Conservation (phyloP, 306 rosid species). For the Acacia melanoxylon region DNA sequence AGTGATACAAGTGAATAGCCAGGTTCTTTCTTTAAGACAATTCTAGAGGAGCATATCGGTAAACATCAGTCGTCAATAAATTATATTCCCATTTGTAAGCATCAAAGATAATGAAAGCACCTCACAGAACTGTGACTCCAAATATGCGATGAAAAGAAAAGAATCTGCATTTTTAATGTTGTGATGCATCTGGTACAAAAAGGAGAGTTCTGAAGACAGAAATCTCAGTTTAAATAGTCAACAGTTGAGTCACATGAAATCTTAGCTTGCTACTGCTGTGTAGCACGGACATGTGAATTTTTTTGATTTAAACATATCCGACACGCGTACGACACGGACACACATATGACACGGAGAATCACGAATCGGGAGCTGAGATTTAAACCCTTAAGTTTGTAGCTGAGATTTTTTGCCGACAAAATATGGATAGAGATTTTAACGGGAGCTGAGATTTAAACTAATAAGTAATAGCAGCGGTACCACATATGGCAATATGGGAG, state of each 20-base stretch:
- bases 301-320: too few relatives aligned
- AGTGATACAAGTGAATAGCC: not conserved
- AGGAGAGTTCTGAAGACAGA: constrained; percentile 43
- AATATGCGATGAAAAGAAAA: constrained; percentile 40
- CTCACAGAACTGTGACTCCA: constrained; percentile 50
- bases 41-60: not conserved
- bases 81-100: not conserved
- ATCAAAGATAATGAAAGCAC: constrained; percentile 52
- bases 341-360: too few relatives aligned
- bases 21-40: not conserved
- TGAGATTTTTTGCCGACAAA: too few relatives aligned
- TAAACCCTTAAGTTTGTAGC: too few relatives aligned
- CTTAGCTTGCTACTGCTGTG: constrained; percentile 19
- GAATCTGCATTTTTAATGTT: constrained; percentile 43
- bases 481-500: too few relatives aligned
- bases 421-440: too few relatives aligned
- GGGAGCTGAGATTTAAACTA: too few relatives aligned
- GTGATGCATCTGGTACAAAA: constrained; percentile 47
- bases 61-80: not conserved
- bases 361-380: too few relatives aligned
- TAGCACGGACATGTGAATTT: too few relatives aligned
- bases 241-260: constrained; percentile 36
- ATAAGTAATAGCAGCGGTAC: too few relatives aligned
- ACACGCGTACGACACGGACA: too few relatives aligned
- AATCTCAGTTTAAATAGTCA: constrained; percentile 48